Base-by-base conservation (phyloP, 108 stramenopile species). In the Skeletonema potamos region DNA sequence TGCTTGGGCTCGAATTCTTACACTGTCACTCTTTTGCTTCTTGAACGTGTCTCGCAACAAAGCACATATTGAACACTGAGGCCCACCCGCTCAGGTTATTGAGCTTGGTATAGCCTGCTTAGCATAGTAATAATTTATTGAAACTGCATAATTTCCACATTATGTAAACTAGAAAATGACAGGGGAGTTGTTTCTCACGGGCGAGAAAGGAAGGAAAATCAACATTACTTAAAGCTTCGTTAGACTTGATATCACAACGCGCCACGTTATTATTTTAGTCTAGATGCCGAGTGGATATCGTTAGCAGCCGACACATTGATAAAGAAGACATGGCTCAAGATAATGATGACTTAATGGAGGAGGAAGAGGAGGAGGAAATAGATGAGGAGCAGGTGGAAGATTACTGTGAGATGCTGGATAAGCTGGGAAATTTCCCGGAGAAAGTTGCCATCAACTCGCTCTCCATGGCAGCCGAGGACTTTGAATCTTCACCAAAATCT, bases 391-490 rank as follows among this genome's bases (percentile, higher is more conserved):
- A 90, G 70, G 60, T 92, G n/a, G 81, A 85, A 11, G 92, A 91
- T 63, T 93, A 91, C 62, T 73, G 78, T 43, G 87, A 87, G 58
- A 87, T 89, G 84, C 71, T 93, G 6, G 84, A 87, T 37, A 43
- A 78, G 51, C 81, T 93, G 9, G 92, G 90, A 27, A 78, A 70
- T 44, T 88, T 85, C 44, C 89, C 89, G 10, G 92, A 94, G 58
- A 94, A 94, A 62, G 87, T 90, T 48, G 82, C 82, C 51, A 92
- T 94, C 77, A 94, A 90, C 63, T 79, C 72, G 37, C 83, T 94
- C 18, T 87, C 90, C 63, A 92, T 92, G 87, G 81, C 91, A 7
- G 90, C 93, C 9, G 93, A 92, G 65, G 93, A 94, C 62, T 80
- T 89, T 64, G 79, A 86, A 44, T 79, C 77, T 6, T 63, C 67